Percentiles rank a stretch among this genome's conserved stretches.
Conservation (phyloP, 805 yeast species). For the Maudiozyma turicensis region DNA sequence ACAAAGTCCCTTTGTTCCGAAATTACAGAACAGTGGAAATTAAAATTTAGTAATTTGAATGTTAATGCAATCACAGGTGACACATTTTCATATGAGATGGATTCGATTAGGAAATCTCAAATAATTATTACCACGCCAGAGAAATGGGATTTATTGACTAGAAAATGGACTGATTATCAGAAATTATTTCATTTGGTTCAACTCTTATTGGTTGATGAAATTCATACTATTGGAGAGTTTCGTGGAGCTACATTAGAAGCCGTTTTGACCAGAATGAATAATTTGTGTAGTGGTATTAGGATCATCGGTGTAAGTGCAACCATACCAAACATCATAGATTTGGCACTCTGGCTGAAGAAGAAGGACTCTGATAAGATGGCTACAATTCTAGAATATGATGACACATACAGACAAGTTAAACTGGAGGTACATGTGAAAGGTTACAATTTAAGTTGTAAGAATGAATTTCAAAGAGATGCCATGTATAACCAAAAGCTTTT, state of each 20-base stretch:
- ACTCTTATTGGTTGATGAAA: conserved; percentile 40
- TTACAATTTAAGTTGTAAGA: conserved; percentile 29
- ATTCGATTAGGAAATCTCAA: conserved; percentile 38
- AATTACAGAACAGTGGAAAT: conserved; percentile 37
- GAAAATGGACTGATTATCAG: conserved; percentile 39
- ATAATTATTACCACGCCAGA: conserved; percentile 53
- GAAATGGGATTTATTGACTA: conserved; percentile 49
- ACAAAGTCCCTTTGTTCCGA: conserved; percentile 49
- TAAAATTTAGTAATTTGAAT: conserved; percentile 33
- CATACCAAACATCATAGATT: conserved; percentile 41
- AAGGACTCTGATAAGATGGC: conserved; percentile 21
- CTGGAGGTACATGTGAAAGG: conserved; percentile 38
- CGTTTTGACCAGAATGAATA: conserved; percentile 39
- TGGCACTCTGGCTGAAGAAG: conserved; percentile 37
- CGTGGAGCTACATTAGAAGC: conserved; percentile 43
- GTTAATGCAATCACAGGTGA: conserved; percentile 50
- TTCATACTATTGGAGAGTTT: conserved; percentile 37
- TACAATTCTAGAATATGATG: conserved; percentile 35
- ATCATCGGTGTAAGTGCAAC: conserved; percentile 45
- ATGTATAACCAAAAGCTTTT: conserved; percentile 34
- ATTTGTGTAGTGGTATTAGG: conserved; percentile 30
- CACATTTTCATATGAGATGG: conserved; percentile 37
- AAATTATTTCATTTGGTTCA: conserved; percentile 34
- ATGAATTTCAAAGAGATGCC: conserved; percentile 41
- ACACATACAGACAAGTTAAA: conserved; percentile 37